phyloP scores from a whole-genome alignment of 352 stramenopile species.

The Globisporangium nagaii region DNA sequence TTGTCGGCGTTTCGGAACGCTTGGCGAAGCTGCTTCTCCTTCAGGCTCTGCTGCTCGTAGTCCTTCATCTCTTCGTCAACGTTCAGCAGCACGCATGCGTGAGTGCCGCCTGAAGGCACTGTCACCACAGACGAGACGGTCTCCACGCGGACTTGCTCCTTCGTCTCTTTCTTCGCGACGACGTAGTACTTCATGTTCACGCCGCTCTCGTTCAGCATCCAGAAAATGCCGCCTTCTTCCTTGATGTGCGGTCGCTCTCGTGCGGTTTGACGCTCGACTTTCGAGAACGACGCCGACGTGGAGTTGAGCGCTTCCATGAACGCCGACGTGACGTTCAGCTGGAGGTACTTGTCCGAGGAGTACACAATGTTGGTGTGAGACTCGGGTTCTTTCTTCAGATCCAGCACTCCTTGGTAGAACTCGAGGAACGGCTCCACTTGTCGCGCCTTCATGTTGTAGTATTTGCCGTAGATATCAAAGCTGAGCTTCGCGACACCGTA shows the following conservation, averaged over 20 bases:
- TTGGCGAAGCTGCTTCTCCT: constrained; percentile 81
- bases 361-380: constrained; percentile 63
- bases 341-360: constrained; percentile 78
- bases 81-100: constrained; percentile 59
- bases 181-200: constrained; percentile 80
- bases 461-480: constrained; percentile 85
- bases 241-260: constrained; percentile 72
- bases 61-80: constrained; percentile 61
- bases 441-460: constrained; percentile 76
- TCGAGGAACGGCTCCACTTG: constrained; percentile 84
- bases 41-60: constrained; percentile 72
- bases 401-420: constrained; percentile 75
- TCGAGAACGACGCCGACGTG: constrained; percentile 60
- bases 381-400: constrained; percentile 72
- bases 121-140: constrained; percentile 46
- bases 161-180: constrained; percentile 60
- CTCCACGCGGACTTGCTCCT: constrained; percentile 43
- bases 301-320: constrained; percentile 81
- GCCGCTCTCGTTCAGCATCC: constrained; percentile 80
- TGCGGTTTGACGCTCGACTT: constrained; percentile 37
- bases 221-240: constrained; percentile 77
- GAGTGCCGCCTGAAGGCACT: constrained; percentile 40
- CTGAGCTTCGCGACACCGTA: constrained; percentile 70
- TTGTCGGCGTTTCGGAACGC: constrained; percentile 72
- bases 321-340: constrained; percentile 78